Base-by-base conservation (phyloP, 2,329 filamentous ascomycete genomes). In the Epicoccum sorghinum region DNA sequence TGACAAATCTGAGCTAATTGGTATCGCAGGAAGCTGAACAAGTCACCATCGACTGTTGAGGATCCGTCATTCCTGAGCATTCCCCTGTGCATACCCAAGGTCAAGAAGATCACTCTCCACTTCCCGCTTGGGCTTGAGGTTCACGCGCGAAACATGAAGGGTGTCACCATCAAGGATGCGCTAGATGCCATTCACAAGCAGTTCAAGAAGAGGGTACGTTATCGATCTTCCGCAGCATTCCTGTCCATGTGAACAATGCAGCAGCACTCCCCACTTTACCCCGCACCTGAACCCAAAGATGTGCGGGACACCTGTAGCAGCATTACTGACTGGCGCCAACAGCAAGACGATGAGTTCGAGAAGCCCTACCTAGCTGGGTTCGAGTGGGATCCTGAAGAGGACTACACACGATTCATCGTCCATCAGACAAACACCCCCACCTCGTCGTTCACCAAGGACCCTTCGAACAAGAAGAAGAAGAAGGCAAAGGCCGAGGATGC, bases 111-210 rank as follows among this genome's bases (percentile, higher is more conserved):
- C 77, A 92, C 96, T 78, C 83, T 98, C 41, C 87, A 92, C 78
- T 96, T 96, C 83, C 90, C 91, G 13, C 82, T 96, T 47, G 93
- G 93, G 46, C 84, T 95, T 51, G 88, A 93, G 71, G 90, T 97
- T 64, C 90, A 89, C 29, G 93, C 92, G 72, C 86, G 93, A 71
- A 98, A 97, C 79, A 80, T 93, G 68, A 93, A 93, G 78, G 93
- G 93, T 52, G 92, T 98, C 65, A 98, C 93, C 52, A 93, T 98
- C 83, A 97, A 97, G 82, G 93, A 98, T 77, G 92, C 92, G 54
- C 75, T 96, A 75, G 93, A 97, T 76, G 93, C 91, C 69, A 97
- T 98, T 78, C 83, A 96, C 83, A 97, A 96, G 83, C 86, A 90
- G 67, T 96, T 91, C 83, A 96, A 96, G 85, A 97, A 97, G 86